Conservation (phyloP, 176 grass and related monocot genomes). For the Hordeum vulgare region DNA sequence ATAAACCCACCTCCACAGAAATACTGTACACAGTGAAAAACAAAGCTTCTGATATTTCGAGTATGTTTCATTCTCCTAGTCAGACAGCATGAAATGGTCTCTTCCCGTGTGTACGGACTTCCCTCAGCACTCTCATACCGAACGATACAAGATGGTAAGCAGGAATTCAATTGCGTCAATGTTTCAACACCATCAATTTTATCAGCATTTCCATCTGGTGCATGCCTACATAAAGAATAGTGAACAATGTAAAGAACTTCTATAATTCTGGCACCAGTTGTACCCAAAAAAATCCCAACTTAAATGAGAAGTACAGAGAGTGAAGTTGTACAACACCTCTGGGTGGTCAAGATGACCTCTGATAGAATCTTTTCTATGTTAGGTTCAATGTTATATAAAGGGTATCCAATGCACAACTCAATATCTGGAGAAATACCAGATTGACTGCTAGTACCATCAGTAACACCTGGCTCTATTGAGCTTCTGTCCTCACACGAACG, state of each 20-base stretch:
- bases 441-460: not conserved
- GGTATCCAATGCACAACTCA: not conserved
- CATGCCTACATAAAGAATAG: constrained; percentile 29
- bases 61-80: not conserved
- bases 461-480: not conserved
- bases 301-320: not conserved
- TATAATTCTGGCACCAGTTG: not conserved
- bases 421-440: constrained; percentile 19
- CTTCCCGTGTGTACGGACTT: constrained; percentile 5
- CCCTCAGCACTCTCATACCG: constrained; percentile 4
- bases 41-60: constrained; percentile 16
- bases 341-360: constrained; percentile 33
- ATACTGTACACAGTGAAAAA: constrained; percentile 34
- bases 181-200: constrained; percentile 19
- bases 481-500: not conserved
- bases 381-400: constrained; percentile 19
- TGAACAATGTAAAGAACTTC: not conserved
- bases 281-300: not conserved
- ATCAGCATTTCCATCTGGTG: constrained; percentile 17
- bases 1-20: constrained; percentile 29
- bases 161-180: not conserved
- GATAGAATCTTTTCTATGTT: constrained; percentile 36
- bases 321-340: constrained; percentile 29
- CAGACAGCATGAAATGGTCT: not conserved
- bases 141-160: constrained; percentile 12